Evolutionary conservation across 2,329 filamentous ascomycete genomes (phyloP).

Genomic region (Diaporthe vexans): DNA sequence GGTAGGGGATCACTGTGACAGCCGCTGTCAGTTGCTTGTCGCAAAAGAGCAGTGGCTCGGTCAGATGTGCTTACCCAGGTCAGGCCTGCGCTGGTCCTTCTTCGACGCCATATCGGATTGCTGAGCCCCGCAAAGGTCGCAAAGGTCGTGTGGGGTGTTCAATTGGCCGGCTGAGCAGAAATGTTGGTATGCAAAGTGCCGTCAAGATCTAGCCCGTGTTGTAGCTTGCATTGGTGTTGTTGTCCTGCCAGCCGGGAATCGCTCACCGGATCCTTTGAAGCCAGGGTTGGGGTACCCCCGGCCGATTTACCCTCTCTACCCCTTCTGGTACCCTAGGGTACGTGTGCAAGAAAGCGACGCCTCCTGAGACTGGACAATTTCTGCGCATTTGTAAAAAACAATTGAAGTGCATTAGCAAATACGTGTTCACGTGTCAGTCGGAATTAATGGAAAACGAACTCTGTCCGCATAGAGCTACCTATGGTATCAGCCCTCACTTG

Average conservation of each 20-base stretch:
- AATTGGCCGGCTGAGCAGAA: neutral
- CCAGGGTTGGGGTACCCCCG: conserved; percentile 1
- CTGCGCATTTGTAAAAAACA: neutral
- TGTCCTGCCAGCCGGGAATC: conserved; percentile 22
- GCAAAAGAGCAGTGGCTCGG: neutral
- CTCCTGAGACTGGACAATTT: neutral
- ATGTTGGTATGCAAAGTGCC: neutral
- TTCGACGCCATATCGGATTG: conserved; percentile 54
- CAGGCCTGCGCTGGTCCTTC: conserved; percentile 59
- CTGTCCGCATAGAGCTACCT: too few relatives aligned
- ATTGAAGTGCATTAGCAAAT: neutral
- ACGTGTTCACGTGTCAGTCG: neutral
- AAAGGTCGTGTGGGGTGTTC: neutral
- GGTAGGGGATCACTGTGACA: conserved; percentile 85
- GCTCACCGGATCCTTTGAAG: neutral
- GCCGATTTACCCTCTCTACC: neutral
- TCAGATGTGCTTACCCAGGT: conserved; percentile 55
- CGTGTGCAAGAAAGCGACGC: neutral
- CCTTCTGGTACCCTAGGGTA: too few relatives aligned
- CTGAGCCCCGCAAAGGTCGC: neutral
- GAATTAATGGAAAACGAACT: neutral
- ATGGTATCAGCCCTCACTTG: neutral
- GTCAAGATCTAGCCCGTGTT: neutral
- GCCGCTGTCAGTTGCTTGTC: conserved; percentile 24
- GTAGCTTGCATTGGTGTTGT: conserved; percentile 6